Conservation (phyloP, 192 early-diverging fungal species). For the Jimgerdemannia lactiflua region DNA sequence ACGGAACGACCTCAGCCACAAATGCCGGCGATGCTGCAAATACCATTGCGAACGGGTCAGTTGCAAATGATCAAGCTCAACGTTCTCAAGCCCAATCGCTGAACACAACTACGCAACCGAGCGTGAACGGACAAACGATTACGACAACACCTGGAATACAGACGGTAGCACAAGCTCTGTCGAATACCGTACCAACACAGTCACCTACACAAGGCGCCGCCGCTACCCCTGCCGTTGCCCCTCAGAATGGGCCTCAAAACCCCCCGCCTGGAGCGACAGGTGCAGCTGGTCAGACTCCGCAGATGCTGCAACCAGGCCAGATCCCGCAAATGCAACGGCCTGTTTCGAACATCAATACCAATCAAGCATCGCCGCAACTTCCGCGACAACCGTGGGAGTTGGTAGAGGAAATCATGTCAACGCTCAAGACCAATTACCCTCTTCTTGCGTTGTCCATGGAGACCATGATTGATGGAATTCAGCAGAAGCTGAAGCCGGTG, state of each 20-base stretch:
- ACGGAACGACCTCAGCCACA: slow-evolving; percentile 13
- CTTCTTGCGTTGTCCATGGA: slow-evolving; percentile 95
- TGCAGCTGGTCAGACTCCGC: neutral
- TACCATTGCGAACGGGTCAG: slow-evolving; percentile 2
- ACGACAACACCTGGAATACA: slow-evolving; percentile 6
- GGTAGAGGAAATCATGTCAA: slow-evolving; percentile 94
- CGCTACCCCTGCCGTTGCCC: neutral
- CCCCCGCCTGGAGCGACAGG: slow-evolving; percentile 3
- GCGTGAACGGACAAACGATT: neutral
- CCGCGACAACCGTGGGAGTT: slow-evolving; percentile 73
- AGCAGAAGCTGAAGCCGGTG: slow-evolving; percentile 86
- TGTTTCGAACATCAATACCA: slow-evolving; percentile 14
- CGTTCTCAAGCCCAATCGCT: neutral
- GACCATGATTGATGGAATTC: slow-evolving; percentile 98
- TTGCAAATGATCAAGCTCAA: slow-evolving; percentile 2
- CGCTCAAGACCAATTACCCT: slow-evolving; percentile 93
- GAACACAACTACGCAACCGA: neutral
- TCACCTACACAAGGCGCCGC: neutral
- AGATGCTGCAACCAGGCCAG: slow-evolving; percentile 1
- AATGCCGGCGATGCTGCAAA: slow-evolving; percentile 7
- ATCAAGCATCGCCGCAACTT: slow-evolving; percentile 5
- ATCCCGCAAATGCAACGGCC: slow-evolving; percentile 22
- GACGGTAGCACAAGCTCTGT: neutral
- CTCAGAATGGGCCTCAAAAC: neutral
- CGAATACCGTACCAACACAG: neutral